Conservation (phyloP, 2,329 filamentous ascomycete genomes). For the Camptophora hylomeconis region DNA sequence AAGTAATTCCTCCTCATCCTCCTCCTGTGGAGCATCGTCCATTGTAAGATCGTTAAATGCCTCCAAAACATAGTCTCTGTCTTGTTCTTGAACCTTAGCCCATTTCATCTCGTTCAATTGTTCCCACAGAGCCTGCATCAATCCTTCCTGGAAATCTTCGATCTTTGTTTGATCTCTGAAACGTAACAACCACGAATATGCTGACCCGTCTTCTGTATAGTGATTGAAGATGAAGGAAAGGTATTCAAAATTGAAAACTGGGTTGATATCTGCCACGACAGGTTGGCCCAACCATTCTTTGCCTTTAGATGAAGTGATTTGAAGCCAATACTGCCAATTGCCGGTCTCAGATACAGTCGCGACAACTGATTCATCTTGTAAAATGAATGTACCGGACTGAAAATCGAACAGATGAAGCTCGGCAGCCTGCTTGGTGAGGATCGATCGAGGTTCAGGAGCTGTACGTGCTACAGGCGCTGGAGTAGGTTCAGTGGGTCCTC, state of each 20-base stretch:
- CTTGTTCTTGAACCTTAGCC: constrained; percentile 81
- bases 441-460: constrained; percentile 57
- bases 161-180: constrained; percentile 74
- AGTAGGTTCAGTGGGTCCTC: constrained; percentile 33
- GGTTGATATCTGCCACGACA: constrained; percentile 83
- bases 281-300: constrained; percentile 78
- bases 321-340: constrained; percentile 90
- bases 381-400: constrained; percentile 67
- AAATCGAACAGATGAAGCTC: constrained; percentile 95
- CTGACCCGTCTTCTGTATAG: constrained; percentile 74
- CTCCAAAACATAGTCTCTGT: constrained; percentile 87
- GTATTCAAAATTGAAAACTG: constrained; percentile 97
- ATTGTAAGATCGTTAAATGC: constrained; percentile 90
- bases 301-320: constrained; percentile 58
- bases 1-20: constrained; percentile 44
- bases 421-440: constrained; percentile 60
- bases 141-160: constrained; percentile 79
- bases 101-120: constrained; percentile 90
- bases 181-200: constrained; percentile 87
- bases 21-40: constrained; percentile 58
- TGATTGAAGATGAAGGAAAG: constrained; percentile 99
- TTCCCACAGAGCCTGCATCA: constrained; percentile 96
- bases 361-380: constrained; percentile 61
- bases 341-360: constrained; percentile 77
- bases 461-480: constrained; percentile 45